These are phyloP conservation scores for Fusarium heterosporum DNA, from an alignment of 2,329 filamentous ascomycete genomes.

Conservation along the genomic window DNA sequence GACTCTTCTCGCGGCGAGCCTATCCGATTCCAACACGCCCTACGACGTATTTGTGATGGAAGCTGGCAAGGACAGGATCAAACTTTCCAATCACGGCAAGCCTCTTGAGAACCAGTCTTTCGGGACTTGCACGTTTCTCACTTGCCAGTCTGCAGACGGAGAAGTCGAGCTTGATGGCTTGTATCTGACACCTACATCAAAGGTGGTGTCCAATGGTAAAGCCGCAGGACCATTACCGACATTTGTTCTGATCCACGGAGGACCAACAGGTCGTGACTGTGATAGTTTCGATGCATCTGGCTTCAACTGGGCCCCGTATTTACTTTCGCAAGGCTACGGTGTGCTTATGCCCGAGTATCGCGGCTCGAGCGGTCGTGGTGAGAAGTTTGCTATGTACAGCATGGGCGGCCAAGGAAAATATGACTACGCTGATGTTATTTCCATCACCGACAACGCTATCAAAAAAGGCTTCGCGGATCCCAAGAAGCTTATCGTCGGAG, in stretches of 20 bases:
- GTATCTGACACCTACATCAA: conserved; percentile 10
- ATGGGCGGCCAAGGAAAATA: conserved; percentile 48
- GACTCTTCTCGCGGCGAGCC: conserved; percentile 10
- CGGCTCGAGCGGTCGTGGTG: conserved; percentile 50
- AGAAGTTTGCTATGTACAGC: conserved; percentile 49
- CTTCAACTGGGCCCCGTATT: conserved; percentile 47
- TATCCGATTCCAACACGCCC: conserved; percentile 39
- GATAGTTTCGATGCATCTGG: conserved; percentile 45
- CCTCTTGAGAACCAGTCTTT: background rate
- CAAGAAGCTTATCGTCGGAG: conserved; percentile 51
- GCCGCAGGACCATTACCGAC: conserved; percentile 18
- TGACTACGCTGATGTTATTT: conserved; percentile 54
- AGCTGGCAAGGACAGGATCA: background rate
- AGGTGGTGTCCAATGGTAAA: background rate
- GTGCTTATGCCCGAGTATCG: conserved; percentile 56
- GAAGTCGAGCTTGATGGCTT: conserved; percentile 30
- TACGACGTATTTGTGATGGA: conserved; percentile 28
- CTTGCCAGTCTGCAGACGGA: conserved; percentile 22
- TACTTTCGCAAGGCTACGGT: conserved; percentile 53
- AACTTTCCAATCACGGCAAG: conserved; percentile 27
- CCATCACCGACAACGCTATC: conserved; percentile 51
- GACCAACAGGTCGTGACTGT: conserved; percentile 17
- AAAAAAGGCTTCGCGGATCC: conserved; percentile 48
- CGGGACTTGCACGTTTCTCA: conserved; percentile 15
- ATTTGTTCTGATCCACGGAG: conserved; percentile 29